Evolutionary conservation across 2,329 filamentous ascomycete species (phyloP).

Genomic region (Botryosphaeria dothidea): DNA sequence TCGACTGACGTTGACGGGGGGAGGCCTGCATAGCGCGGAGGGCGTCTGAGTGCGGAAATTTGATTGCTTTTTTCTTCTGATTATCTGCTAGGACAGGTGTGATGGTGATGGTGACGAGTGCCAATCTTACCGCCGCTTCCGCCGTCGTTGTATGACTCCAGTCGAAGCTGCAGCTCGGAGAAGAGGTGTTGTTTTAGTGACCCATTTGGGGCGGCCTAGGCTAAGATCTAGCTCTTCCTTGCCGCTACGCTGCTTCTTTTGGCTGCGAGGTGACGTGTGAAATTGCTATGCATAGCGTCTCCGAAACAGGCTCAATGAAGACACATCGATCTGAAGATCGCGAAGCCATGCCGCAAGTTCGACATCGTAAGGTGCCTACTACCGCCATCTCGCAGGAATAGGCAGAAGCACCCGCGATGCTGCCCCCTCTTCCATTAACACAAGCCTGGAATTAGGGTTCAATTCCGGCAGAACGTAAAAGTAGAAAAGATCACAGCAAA

Average conservation of each 20-base stretch:
- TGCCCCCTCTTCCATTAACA: not conserved
- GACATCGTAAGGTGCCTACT: not conserved
- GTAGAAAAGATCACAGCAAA: not conserved
- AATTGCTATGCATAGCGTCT: not conserved
- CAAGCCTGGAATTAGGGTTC: not conserved
- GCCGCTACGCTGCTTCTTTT: not conserved
- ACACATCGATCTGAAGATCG: not conserved
- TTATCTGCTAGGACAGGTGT: not conserved
- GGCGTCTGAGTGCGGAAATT: not conserved
- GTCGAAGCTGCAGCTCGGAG: not conserved
- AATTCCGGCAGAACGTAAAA: not conserved
- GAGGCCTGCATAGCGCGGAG: not conserved
- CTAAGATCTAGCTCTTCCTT: constrained; percentile 1
- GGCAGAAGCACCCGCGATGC: not conserved
- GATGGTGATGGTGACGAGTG: not conserved
- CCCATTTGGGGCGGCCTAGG: not conserved
- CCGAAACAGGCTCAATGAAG: not conserved
- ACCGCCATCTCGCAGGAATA: not conserved
- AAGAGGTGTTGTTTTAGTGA: not conserved
- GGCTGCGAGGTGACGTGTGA: not conserved
- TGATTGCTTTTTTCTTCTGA: not conserved
- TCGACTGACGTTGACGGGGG: constrained; percentile 6
- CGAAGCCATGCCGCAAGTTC: not conserved
- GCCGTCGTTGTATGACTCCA: not conserved
- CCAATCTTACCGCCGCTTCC: not conserved